Evolutionary conservation across 2,329 filamentous ascomycete genomes (phyloP), one percentile per base, ranked within the genome.

Genomic region (Colletotrichum tamarilloi): DNA sequence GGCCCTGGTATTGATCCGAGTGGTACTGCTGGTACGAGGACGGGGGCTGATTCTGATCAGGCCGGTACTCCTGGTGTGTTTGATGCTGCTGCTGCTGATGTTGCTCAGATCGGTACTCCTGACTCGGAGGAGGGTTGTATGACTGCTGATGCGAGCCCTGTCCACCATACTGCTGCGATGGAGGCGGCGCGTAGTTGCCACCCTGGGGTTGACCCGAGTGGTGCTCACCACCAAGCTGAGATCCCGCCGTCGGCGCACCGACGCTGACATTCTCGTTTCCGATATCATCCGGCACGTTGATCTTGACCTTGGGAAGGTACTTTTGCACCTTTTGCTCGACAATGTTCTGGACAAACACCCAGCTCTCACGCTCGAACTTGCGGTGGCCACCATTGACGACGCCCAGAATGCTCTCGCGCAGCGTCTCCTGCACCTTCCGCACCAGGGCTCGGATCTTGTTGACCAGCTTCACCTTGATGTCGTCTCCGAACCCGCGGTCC

Each of bases 341-440:
- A 69, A 83, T 85, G 12, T 79, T 80, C 75, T 86, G 85, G 69
- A 86, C 85, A 75, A 85, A 86, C 7, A 85, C 76, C 85, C 85
- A 86, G 72, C 84, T 86, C 75, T 84, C 77, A 22, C 80, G 79
- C 80, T 86, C 85, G 66, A 86, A 85, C 78, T 84, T 85, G 77
- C 85, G 84, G 62, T 86, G 85, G 0, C 85, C 85, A 7, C 85
- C 85, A 68, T 85, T 86, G 24, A 86, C 85, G 1, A 86, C 80
- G 0, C 80, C 82, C 6, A 86, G 75, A 52, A 86, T 85, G 66
- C 83, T 82, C 78, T 85, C 82, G 1, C 85, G 84, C 19, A 86
- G 77, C 9, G 81, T 85, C 76, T 85, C 84, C 76, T 86, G 85
- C 4, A 86, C 83, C 76, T 86, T 86, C 22, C 81, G 82, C 5